Evolutionary conservation across 2,329 filamentous ascomycete species (phyloP), one percentile per base, ranked within the genome.

Genomic region (Trichoderma arundinaceum): DNA sequence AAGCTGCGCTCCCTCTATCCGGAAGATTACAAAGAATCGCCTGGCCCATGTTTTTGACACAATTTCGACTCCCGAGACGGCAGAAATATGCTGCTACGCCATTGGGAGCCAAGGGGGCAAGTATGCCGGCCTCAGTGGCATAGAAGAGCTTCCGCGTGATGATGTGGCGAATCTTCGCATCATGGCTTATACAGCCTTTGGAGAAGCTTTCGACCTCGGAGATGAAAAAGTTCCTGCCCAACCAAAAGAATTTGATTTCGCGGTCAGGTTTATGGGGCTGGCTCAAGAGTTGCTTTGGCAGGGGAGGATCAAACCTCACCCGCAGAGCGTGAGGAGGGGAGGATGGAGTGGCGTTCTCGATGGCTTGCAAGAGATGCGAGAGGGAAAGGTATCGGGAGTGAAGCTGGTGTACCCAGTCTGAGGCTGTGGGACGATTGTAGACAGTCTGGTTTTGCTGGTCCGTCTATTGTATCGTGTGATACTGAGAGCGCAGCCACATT

Each of bases 401-500:
- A 83, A 83, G 74, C 71, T 83, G 57, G 81, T 83, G 1, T 82
- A 81, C 68, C 60, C 60, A 3, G 41, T 54, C n/a, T 54, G 28
- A 63, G 2, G 19, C 3, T 12, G 7, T 49, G 1, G 39, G 19
- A 17, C n/a, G 4, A 28, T 15, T 13, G 10, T 8, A 41, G 52
- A n/a, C 13, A 28, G 2, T 54, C 12, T 41, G 15, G 44, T 9
- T 41, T n/a, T 15, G 1, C n/a, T 6, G 7, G 7, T 38, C 10
- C 7, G 2, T 38, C 10, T 6, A 38, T 38, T 3, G 10, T 6
- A 38, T 10, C 3, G 44, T 48, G 1, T 22, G 44, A 17, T 48
- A 17, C 9, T 48, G 35, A 38, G 10, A 38, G 10, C 7, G 10
- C 10, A 10, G 10, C n/a, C n/a, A n/a, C 35, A 7, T 38, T 10